Evolutionary conservation across 306 rosid genomes (phyloP), one percentile per base, ranked within the genome.

Genomic region (Spatholobus suberectus): DNA sequence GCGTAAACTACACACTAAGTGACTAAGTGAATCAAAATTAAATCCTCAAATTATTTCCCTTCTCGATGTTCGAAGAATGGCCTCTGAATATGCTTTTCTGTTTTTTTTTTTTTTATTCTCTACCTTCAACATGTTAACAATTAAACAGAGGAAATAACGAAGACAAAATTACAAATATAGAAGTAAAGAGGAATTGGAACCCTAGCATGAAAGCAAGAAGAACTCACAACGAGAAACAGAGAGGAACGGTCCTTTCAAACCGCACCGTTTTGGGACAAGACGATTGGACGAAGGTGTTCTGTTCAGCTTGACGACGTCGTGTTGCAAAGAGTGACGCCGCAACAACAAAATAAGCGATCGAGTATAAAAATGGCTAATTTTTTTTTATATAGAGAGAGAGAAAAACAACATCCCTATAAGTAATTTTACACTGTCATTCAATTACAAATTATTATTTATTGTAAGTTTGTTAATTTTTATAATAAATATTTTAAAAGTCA

Each of bases 191-290:
- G 54, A 58, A 69, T 11, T 6, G 29, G 8, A 85, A 38, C 82
- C 82, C 79, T 80, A 80, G 20, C 27, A 8, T 4, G 9, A 73
- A 52, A 46, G 49, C 8, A 43, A 4, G 78, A 34, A 68, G 24
- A 27, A 23, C 75, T 75, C 67, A 68, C 78, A 0, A 23, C 41
- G 61, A 57, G 46, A 38, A 75, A n/a, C n/a, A 24, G 29, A 27
- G 73, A 76, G 23, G 3, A 62, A 40, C 0, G 20, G 10, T 76
- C 10, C 10, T 21, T 55, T 8, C 66, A 34, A 54, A 35, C 23
- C 8, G 65, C 51, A 54, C 51, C 17, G 35, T 52, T 18, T 52
- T 15, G 35, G 78, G 12, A 1, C 49, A 18, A 32, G 27, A 72
- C 12, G 62, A 20, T 18, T 32, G 35, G 27, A 72, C 12, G 62